A percentile compares a stretch with the other conserved stretches of the same genome.
Conservation (phyloP, 163 green algal species). For the Coccomyxa subellipsoidea region DNA sequence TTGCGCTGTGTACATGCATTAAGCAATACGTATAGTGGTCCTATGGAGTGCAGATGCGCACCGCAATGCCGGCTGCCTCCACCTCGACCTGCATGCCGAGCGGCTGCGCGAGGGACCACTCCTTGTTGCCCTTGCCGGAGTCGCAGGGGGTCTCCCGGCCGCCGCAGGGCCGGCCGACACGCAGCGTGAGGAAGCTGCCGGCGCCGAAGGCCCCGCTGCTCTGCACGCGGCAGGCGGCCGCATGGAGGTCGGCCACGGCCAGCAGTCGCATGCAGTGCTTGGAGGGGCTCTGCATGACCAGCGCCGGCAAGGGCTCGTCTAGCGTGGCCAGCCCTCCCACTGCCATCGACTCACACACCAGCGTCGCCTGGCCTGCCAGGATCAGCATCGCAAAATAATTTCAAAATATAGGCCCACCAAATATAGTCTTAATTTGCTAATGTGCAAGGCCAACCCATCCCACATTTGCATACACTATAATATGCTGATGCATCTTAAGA, state of each 20-base stretch:
- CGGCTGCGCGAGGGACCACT: background rate
- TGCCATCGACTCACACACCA: background rate
- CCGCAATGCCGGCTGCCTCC: slow-evolving; percentile 15
- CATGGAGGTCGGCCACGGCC: slow-evolving; percentile 30
- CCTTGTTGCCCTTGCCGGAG: background rate
- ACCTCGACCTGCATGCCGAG: background rate
- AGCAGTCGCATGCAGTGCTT: slow-evolving; percentile 24
- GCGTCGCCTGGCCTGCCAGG: background rate
- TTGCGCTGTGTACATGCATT: too few relatives aligned
- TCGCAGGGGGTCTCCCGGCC: background rate
- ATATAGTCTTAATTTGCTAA: too few relatives aligned
- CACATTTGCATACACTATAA: too few relatives aligned
- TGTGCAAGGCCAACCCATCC: too few relatives aligned
- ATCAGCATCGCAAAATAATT: too few relatives aligned
- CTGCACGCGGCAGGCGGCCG: slow-evolving; percentile 8
- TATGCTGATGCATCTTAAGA: too few relatives aligned
- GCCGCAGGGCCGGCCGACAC: background rate
- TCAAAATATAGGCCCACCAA: too few relatives aligned
- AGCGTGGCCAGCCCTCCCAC: background rate
- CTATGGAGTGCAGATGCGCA: too few relatives aligned
- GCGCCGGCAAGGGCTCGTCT: slow-evolving; percentile 5
- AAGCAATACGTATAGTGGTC: too few relatives aligned
- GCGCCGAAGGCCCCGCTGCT: background rate
- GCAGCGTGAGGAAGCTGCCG: slow-evolving; percentile 12
- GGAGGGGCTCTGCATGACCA: slow-evolving; percentile 27